phyloP scores from a whole-genome alignment of 768 basidiomycete species.

The Russula olivacea region DNA sequence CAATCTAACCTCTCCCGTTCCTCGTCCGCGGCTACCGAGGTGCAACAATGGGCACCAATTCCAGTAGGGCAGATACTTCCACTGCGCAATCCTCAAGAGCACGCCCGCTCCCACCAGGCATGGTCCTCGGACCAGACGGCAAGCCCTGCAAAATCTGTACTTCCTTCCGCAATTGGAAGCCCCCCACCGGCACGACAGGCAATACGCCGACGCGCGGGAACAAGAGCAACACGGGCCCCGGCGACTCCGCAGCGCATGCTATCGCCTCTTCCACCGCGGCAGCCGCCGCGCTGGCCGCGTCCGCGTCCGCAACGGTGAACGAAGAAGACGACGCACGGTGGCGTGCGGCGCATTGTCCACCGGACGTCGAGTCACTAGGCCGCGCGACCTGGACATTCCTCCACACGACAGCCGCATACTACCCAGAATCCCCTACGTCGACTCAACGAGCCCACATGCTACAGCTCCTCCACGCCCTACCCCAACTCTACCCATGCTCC shows the following conservation, averaged over 20 bases:
- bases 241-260: constrained; percentile 33
- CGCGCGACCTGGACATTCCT: constrained; percentile 96
- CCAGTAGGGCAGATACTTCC: neutral
- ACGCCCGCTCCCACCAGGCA: constrained; percentile 62
- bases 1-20: too few relatives aligned
- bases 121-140: constrained; percentile 87
- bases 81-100: neutral
- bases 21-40: neutral
- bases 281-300: neutral
- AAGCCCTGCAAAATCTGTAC: constrained; percentile 94
- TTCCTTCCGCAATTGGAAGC: constrained; percentile 68
- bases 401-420: constrained; percentile 93
- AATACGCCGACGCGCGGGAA: constrained; percentile 23
- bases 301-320: constrained; percentile 16
- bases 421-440: constrained; percentile 74
- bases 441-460: constrained; percentile 81
- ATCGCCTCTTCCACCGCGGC: constrained; percentile 25
- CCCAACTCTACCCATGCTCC: constrained; percentile 81
- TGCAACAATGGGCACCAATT: neutral
- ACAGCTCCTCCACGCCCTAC: constrained; percentile 67
- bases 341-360: constrained; percentile 64
- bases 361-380: constrained; percentile 85
- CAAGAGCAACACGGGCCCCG: constrained; percentile 12
- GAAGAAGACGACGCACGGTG: constrained; percentile 38
- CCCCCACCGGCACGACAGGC: constrained; percentile 27